Evolutionary conservation across 495 filamentous ascomycete genomes (phyloP), one percentile per base, ranked within the genome.

Genomic region (Aspergillus cristatus): DNA sequence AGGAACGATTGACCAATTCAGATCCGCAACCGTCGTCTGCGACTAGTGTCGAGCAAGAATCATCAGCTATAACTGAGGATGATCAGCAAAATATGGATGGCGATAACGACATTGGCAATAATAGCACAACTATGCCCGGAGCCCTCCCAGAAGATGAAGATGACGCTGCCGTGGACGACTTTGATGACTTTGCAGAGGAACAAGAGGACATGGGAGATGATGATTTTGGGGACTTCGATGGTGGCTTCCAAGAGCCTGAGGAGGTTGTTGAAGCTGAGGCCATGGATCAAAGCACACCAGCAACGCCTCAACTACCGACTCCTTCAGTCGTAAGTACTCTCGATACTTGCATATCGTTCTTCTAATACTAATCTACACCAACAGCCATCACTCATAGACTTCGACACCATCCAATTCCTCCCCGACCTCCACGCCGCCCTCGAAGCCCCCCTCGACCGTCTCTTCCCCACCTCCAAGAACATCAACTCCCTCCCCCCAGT

Each of bases 181-280:
- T 97, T 74, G 91, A 96, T 60, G 89, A 96, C 50, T 96, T 97
- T 55, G 88, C 89, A 54, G 87, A 86, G 55, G 84, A 81, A 28
- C 74, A 72, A 37, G 78, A 79, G 37, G 74, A 76, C 45, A 76
- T 70, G 43, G 66, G 55, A 25, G 71, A 70, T 29, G 76, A 77
- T 45, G 87, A 91, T 59, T 90, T 90, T 70, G 86, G 78, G 34
- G 87, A 94, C 57, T 97, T 97, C 65, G 86, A 84, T 52, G 85
- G 90, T 51, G 86, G 75, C 32, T 87, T 88, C 63, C 75, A 86
- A 62, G 69, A 82, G 51, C 64, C 74, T 35, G 69, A 45, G 57
- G 68, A 70, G 37, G 50, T 55, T 47, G 44, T 55, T 39, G 67
- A 67, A 28, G 44, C 51, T 38, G 58, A 60, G 38, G 31, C 47